Conservation (phyloP, 2,329 filamentous ascomycete species). For the Alternaria consortialis region DNA sequence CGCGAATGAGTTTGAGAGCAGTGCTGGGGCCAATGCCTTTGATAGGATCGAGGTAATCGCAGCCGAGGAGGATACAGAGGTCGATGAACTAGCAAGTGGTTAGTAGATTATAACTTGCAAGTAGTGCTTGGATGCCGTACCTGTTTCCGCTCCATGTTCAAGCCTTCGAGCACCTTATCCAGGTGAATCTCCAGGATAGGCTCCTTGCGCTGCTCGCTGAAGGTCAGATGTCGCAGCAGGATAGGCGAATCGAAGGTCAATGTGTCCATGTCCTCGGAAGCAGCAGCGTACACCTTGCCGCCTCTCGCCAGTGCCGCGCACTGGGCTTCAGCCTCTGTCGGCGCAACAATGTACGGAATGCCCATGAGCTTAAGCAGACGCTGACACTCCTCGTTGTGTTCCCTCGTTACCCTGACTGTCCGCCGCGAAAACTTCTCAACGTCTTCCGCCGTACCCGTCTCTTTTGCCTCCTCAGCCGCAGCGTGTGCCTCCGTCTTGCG, state of each 20-base stretch:
- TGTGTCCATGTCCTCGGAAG: conserved; percentile 99
- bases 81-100: conserved; percentile 79
- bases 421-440: conserved; percentile 95
- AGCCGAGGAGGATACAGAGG: conserved; percentile 95
- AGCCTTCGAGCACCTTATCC: conserved; percentile 83
- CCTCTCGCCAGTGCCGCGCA: conserved; percentile 89
- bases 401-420: conserved; percentile 92
- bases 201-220: conserved; percentile 96
- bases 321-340: conserved; percentile 96
- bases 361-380: conserved; percentile 92
- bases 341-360: conserved; percentile 91
- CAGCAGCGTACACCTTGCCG: conserved; percentile 95
- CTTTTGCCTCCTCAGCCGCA: conserved; percentile 91
- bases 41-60: conserved; percentile 96
- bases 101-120: conserved; percentile 13
- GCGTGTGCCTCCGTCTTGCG: conserved; percentile 93
- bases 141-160: conserved; percentile 88
- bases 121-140: conserved; percentile 56
- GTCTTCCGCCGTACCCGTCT: conserved; percentile 96
- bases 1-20: conserved; percentile 91
- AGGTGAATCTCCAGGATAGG: conserved; percentile 95
- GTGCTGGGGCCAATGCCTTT: conserved; percentile 93
- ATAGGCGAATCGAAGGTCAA: conserved; percentile 94
- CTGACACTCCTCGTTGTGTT: conserved; percentile 97
- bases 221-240: conserved; percentile 89